Evolutionary conservation across 306 rosid species (phyloP), one percentile per base, ranked within the genome.

Genomic region (Phaseolus lunatus): DNA sequence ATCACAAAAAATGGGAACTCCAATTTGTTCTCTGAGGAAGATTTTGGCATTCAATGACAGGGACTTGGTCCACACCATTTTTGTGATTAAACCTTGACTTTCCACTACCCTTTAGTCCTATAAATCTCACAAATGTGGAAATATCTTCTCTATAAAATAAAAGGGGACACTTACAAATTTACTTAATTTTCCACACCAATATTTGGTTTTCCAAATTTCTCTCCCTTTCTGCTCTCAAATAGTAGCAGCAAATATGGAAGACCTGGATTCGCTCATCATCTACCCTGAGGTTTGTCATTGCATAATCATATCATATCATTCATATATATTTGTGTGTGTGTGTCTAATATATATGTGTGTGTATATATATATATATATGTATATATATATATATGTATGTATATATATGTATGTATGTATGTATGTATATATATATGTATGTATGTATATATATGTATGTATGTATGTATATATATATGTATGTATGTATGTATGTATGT

Each of bases 271-370:
- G 3, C 7, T 84, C 3, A 84, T 90, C 87, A 81, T 75, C 52
- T 92, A 26, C 68, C 90, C 77, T 0, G 90, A 92, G 82, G 98
- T 91, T 73, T 58, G 90, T 84, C 29, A 33, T 72, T 63, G 23
- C 67, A 52, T 62, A 22, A 18, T 5, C 53, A 48, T 6, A 18
- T 5, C 53, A 48, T 33, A 33, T 33, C 39, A 33, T 33, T 6
- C 13, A 9, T 39, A 9, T 10, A 39, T 5, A 31, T 31, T 1
- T n/a, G n/a, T n/a, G n/a, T n/a, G n/a, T n/a, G n/a, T n/a, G n/a
- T n/a, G n/a, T n/a, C n/a, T n/a, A n/a, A 29, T 29, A 29, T 5
- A 29, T 4, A 27, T 4, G 3, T 4, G 4, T 1, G 4, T 0
- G 4, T 4, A 29, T 29, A 31, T 31, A 31, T 31, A 31, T 31